Evolutionary conservation across 371 early-diverging fungal genomes (phyloP).

Genomic region (Lichtheimia corymbifera): DNA sequence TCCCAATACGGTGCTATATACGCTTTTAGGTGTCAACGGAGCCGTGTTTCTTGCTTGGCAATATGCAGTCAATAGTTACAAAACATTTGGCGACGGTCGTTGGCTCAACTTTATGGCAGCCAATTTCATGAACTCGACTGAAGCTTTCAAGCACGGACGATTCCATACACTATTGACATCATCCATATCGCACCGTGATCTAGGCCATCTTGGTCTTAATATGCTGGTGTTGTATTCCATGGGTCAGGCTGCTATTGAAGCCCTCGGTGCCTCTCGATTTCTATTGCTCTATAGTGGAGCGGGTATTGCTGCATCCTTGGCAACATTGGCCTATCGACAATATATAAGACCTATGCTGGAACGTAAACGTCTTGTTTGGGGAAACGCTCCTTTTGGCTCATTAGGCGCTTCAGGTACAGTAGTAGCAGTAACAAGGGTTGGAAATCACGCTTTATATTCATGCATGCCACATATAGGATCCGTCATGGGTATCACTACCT

Average conservation of each 20-base stretch:
- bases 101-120: slow-evolving; percentile 47
- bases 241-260: slow-evolving; percentile 43
- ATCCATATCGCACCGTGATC: slow-evolving; percentile 48
- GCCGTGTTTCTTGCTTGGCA: slow-evolving; percentile 54
- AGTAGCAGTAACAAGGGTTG: neutral
- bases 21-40: slow-evolving; percentile 50
- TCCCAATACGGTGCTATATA: slow-evolving; percentile 44
- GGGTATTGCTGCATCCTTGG: slow-evolving; percentile 31
- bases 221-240: slow-evolving; percentile 53
- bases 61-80: slow-evolving; percentile 48
- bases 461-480: slow-evolving; percentile 12
- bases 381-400: slow-evolving; percentile 18
- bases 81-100: slow-evolving; percentile 46
- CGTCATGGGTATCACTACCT: slow-evolving; percentile 46
- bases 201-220: slow-evolving; percentile 55
- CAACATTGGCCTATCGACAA: slow-evolving; percentile 27
- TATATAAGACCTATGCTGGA: slow-evolving; percentile 38
- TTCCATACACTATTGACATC: slow-evolving; percentile 54
- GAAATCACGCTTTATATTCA: neutral
- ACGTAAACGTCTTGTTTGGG: slow-evolving; percentile 8
- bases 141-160: slow-evolving; percentile 36
- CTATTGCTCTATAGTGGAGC: slow-evolving; percentile 42
- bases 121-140: slow-evolving; percentile 45
- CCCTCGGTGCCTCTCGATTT: slow-evolving; percentile 45
- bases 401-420: slow-evolving; percentile 47